Evolutionary conservation across 768 basidiomycete species (phyloP).

Genomic region (Lactifluus subvellereus): DNA sequence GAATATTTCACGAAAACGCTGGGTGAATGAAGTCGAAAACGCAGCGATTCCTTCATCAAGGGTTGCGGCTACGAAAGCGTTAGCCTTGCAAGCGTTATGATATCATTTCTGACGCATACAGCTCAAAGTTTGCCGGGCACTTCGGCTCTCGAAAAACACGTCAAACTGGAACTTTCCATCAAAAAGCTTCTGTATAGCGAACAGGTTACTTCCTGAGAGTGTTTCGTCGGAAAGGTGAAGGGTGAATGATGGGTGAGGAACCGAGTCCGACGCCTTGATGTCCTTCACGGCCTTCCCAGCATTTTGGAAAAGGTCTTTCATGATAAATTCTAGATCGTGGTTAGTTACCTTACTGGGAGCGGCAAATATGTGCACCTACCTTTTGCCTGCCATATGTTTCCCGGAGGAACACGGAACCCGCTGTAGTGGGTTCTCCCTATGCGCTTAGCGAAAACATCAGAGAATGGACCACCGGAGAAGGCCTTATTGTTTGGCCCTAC

Average conservation of each 20-base stretch:
- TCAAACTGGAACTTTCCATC: conserved; percentile 88
- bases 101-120: conserved; percentile 39
- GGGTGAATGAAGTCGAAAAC: conserved; percentile 51
- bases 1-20: conserved; percentile 65
- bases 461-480: conserved; percentile 50
- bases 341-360: neutral
- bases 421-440: conserved; percentile 67
- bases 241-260: conserved; percentile 77
- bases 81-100: neutral
- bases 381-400: conserved; percentile 80
- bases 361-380: conserved; percentile 38
- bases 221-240: conserved; percentile 73
- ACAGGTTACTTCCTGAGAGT: conserved; percentile 69
- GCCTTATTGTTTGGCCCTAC: conserved; percentile 55
- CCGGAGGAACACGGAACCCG: conserved; percentile 55
- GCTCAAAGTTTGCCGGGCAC: conserved; percentile 55
- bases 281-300: conserved; percentile 50
- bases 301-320: conserved; percentile 52
- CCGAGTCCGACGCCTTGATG: conserved; percentile 44
- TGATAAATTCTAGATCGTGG: conserved; percentile 47
- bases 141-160: conserved; percentile 77
- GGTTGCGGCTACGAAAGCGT: conserved; percentile 42
- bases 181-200: conserved; percentile 80
- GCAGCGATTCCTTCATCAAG: conserved; percentile 69
- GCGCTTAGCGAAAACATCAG: conserved; percentile 50